These are phyloP conservation scores for Aspergillus felis DNA, from an alignment of 2,329 filamentous ascomycete genomes.

Conservation along the genomic window DNA sequence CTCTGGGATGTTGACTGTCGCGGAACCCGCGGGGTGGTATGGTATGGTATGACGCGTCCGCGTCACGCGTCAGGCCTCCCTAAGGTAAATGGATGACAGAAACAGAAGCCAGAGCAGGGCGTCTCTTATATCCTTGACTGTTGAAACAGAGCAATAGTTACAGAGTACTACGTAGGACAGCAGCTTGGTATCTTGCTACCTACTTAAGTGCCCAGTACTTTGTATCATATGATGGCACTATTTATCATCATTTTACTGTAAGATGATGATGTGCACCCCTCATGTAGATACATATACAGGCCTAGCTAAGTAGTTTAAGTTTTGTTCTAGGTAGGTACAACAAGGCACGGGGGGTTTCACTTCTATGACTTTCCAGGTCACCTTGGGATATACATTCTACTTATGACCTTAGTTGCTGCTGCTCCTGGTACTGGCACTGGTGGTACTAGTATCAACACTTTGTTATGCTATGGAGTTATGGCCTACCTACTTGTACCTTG, in stretches of 20 bases:
- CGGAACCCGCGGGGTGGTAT: constrained; percentile 13
- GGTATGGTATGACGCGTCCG: constrained; percentile 27
- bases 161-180: not conserved
- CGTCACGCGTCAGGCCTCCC: constrained; percentile 22
- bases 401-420: not conserved
- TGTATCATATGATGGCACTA: not conserved
- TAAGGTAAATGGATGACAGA: not conserved
- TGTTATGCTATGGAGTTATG: not conserved
- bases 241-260: not conserved
- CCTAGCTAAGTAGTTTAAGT: not conserved
- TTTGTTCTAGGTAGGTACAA: not conserved
- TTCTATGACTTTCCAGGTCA: not conserved
- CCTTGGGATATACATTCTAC: not conserved
- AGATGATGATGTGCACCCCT: not conserved
- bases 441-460: not conserved
- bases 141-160: not conserved
- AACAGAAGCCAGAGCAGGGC: not conserved
- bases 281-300: not conserved
- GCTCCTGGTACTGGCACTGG: not conserved
- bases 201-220: not conserved
- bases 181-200: not conserved
- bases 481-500: not conserved
- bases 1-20: constrained; percentile 15
- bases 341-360: not conserved
- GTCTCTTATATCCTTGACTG: not conserved